Base-by-base conservation (phyloP, 2,329 filamentous ascomycete genomes). In the Chrysoporthe cubensis region DNA sequence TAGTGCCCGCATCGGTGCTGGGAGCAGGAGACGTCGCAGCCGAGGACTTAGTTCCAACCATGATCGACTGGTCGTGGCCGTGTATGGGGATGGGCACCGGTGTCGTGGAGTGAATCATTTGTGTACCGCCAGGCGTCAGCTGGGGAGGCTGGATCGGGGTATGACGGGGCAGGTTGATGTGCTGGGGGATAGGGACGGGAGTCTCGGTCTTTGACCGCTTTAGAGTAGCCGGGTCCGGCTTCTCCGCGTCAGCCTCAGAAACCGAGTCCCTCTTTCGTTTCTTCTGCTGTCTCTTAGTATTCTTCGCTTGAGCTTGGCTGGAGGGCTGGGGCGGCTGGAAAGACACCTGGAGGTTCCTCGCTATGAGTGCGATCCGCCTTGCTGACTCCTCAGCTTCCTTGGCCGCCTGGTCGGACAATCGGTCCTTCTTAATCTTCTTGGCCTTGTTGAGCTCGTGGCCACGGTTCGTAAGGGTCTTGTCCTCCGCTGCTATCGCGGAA, bases 381-480 rank as follows among this genome's bases (percentile, higher is more conserved):
- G 76, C 75, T 6, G 77, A 79, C 66, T 78, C 76, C 62, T 79
- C 78, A 18, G 87, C 88, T 74, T 90, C 88, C 70, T 89, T 86
- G 1, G 86, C 87, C 1, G 88, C 88, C 71, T 85, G 81, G 71
- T 87, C 87, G 14, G 86, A 87, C 71, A 89, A 78, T 6, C 87
- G 86, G 76, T 92, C 88, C 65, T 88, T 83, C 79, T 92, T 92
- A 13, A 90, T 79, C 75, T 91, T 92, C 78, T 92, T 93, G 2
- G 91, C 89, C 73, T 92, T 90, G 74, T 93, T 93, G 34, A 93
- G 82, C 74, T 91, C 90, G 88, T 93, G 91, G 9, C 91, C 91
- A 63, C 90, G 85, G 76, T 93, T 91, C 74, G 88, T 88, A 16
- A 89, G 82, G 64, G 87, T 86, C 44, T 87, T 84, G 71, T 92